Base-by-base conservation (phyloP, 1,284 basidiomycete genomes). In the Boletus sp. region DNA sequence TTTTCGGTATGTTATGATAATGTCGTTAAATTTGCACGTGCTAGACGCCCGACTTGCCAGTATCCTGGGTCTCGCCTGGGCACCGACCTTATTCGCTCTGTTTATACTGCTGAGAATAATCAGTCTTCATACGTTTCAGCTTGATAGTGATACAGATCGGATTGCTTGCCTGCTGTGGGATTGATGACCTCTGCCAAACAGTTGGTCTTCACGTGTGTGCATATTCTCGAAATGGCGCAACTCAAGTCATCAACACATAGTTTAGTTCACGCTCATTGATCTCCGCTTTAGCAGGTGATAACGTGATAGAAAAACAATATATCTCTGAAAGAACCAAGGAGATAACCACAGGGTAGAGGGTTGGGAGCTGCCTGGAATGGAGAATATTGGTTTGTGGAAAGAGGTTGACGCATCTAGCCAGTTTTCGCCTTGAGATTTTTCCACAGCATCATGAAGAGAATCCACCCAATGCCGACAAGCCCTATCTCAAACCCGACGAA, bases 361-460 rank as follows among this genome's bases (percentile, higher is more conserved):
- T 23, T 34, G 23, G 44, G 30, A 38, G 14, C 27, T 16, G n/a
- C 16, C 12, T 38, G 16, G n/a, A 23, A 44, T 17, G 35, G 25
- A 36, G 17, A 34, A 35, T 13, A 29, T 32, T 14, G 12, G 40
- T 37, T 19, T 35, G 16, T 34, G 25, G 19, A 46, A 44, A 29
- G 8, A 38, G 20, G 16, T 23, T 29, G 25, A 22, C 12, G 8
- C 14, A 30, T 29, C 41, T 33, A 81, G 10, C 81, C 81, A 2
- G 70, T 80, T 61, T 85, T 86, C 1, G 82, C 75, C 62, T 86
- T 85, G 50, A 86, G 59, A 45, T 82, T 69, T 53, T 66, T 76
- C 84, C 82, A 87, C 2, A 84, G 64, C 1, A 69, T 72, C 37
- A 68, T 58, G 57, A 79, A 80, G 56, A 84, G 66, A 19, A 79